phyloP scores from a whole-genome alignment of 2,329 filamentous ascomycete genomes.

The Cladophialophora carrionii region DNA sequence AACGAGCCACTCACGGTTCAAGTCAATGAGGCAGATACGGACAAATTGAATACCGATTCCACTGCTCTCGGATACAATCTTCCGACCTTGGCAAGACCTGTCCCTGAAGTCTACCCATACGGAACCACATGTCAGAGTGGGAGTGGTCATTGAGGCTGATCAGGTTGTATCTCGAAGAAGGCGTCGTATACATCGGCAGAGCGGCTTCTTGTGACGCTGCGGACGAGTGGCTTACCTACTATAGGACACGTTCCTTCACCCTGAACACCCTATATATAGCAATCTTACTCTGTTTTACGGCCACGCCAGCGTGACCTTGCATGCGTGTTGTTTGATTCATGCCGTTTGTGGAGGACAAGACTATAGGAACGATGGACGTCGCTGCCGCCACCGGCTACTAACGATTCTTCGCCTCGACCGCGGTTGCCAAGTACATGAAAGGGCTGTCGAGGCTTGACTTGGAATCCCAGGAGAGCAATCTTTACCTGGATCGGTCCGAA shows the following conservation, averaged over 20 bases:
- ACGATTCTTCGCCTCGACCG: background rate
- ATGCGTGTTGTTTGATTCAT: background rate
- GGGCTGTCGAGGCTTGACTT: background rate
- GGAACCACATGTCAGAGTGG: background rate
- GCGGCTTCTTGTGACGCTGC: too few species aligned
- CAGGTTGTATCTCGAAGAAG: too few species aligned
- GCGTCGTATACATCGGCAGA: too few species aligned
- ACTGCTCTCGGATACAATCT: background rate
- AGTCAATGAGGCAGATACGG: constrained; percentile 1
- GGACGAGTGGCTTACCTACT: too few species aligned
- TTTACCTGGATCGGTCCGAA: background rate
- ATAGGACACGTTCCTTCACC: too few species aligned
- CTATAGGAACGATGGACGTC: background rate
- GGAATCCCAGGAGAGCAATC: background rate
- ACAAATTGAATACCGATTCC: constrained; percentile 4
- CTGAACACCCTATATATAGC: too few species aligned
- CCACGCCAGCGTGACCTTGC: too few species aligned
- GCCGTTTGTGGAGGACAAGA: constrained; percentile 10
- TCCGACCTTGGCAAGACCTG: background rate
- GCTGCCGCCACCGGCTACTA: background rate
- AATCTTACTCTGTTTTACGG: too few species aligned
- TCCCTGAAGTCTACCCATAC: background rate
- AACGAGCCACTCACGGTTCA: background rate
- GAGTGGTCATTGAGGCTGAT: background rate
- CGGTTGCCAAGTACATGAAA: background rate